Evolutionary conservation across 2,329 filamentous ascomycete species (phyloP), one percentile per base, ranked within the genome.

Genomic region (Torrubiellomyces zombiae): DNA sequence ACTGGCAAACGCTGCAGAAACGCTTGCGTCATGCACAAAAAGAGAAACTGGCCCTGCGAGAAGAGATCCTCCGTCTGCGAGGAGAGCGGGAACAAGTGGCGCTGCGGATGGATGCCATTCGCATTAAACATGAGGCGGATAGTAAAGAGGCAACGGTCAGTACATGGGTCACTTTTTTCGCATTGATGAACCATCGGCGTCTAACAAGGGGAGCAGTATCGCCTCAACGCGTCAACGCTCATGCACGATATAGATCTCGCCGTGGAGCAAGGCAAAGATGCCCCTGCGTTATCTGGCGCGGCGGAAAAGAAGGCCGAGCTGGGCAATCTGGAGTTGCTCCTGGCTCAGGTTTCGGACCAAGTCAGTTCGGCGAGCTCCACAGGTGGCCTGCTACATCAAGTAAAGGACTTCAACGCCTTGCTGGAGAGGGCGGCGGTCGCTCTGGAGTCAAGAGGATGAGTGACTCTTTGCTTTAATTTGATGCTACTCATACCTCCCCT

Each of bases 201-300:
- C 10, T 8, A 15, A 11, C 8, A 14, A 9, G 4, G 19, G 1
- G n/a, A n/a, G n/a, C 14, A 51, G 42, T 53, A 60, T 31, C 57
- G 62, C 32, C 51, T 69, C 9, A 53, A 58, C 7, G 51, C 72
- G 10, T 75, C 71, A 11, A 55, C 59, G 4, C 45, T 60, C 6
- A 65, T 75, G 57, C 62, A 75, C 33, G 64, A 74, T 29, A 59
- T 75, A 28, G 69, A 75, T 26, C 44, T 74, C 11, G 67, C 63
- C 1, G 53, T 64, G 7, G 57, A 63, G 23, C 56, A 58, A 21
- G 58, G 60, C 19, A 53, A 55, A 4, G 56, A 58, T 14, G 63
- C 60, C 2, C 50, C 58, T 1, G 55, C 62, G 14, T 44, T 63
- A 8, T 44, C 55, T 2, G 40, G 48, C 2, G 51, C 56, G 9